Evolutionary conservation across 495 filamentous ascomycete genomes (phyloP).

Genomic region (Penicillium antarcticum): DNA sequence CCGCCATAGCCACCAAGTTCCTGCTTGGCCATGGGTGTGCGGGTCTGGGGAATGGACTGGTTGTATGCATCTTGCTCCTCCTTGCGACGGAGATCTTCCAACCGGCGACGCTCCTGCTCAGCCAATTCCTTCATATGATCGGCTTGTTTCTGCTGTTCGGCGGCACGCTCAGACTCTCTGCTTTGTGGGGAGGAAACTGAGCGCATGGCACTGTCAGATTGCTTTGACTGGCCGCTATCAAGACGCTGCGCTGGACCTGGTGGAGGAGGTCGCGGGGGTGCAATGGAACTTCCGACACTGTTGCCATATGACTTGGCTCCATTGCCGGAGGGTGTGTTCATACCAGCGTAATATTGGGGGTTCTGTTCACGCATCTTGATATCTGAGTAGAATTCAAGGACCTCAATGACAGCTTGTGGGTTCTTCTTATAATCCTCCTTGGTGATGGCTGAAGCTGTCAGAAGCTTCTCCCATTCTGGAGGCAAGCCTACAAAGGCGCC

Average conservation of each 20-base stretch:
- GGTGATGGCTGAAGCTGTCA: slow-evolving; percentile 93
- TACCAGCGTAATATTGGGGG: slow-evolving; percentile 68
- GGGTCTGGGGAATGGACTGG: slow-evolving; percentile 74
- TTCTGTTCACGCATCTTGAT: slow-evolving; percentile 84
- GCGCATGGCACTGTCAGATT: slow-evolving; percentile 27
- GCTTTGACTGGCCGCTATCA: slow-evolving; percentile 36
- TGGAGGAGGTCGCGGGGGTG: slow-evolving; percentile 70
- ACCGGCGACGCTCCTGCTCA: slow-evolving; percentile 46
- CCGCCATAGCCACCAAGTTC: slow-evolving; percentile 71
- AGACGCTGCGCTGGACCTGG: slow-evolving; percentile 50
- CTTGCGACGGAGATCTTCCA: slow-evolving; percentile 52
- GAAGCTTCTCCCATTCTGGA: slow-evolving; percentile 91
- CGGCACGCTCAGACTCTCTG: slow-evolving; percentile 33
- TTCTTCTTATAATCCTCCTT: slow-evolving; percentile 98
- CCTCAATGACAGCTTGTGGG: slow-evolving; percentile 96
- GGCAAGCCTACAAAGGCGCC: slow-evolving; percentile 92
- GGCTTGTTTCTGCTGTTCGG: slow-evolving; percentile 40
- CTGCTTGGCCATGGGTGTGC: slow-evolving; percentile 77
- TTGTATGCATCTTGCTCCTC: slow-evolving; percentile 82
- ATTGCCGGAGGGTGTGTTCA: slow-evolving; percentile 51
- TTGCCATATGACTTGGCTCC: slow-evolving; percentile 40
- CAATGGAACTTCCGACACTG: slow-evolving; percentile 63
- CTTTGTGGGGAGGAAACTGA: slow-evolving; percentile 35
- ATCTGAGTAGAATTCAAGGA: slow-evolving; percentile 95
- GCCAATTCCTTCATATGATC: slow-evolving; percentile 50